These are phyloP conservation scores for Arthrobotrys sphaeroides DNA, from an alignment of 2,329 filamentous ascomycete genomes.

Conservation along the genomic window DNA sequence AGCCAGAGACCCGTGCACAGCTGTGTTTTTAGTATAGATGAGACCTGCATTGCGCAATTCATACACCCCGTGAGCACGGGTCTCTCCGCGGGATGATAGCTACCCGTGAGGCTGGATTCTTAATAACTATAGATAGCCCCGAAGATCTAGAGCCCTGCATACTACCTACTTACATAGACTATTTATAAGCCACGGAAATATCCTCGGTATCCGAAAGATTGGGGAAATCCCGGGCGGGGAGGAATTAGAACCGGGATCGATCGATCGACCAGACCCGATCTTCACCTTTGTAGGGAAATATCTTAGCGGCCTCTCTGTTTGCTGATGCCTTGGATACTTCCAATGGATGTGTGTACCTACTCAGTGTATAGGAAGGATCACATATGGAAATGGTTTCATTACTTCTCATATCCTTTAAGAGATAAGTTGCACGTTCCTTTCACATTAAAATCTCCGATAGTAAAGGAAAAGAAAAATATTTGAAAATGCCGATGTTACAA, in stretches of 20 bases:
- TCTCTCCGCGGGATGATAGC: slow-evolving; percentile 5
- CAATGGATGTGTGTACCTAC: too few species aligned
- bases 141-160: neutral
- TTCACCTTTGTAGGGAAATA: too few species aligned
- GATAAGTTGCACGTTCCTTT: neutral
- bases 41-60: neutral
- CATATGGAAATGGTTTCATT: neutral
- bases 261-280: neutral
- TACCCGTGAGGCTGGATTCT: slow-evolving; percentile 11
- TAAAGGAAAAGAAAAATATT: neutral
- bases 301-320: too few species aligned
- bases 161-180: too few species aligned
- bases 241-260: too few species aligned
- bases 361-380: neutral
- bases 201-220: neutral
- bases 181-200: neutral
- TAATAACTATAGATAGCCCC: neutral
- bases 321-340: too few species aligned
- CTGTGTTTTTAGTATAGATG: neutral
- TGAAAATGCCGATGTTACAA: slow-evolving; percentile 1
- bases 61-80: slow-evolving; percentile 1
- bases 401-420: neutral
- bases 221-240: neutral
- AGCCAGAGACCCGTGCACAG: neutral
- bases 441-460: neutral